Evolutionary conservation across 1,139 yeast genomes (phyloP), one percentile per base, ranked within the genome.

Genomic region (Blastobotrys buckinghamii): DNA sequence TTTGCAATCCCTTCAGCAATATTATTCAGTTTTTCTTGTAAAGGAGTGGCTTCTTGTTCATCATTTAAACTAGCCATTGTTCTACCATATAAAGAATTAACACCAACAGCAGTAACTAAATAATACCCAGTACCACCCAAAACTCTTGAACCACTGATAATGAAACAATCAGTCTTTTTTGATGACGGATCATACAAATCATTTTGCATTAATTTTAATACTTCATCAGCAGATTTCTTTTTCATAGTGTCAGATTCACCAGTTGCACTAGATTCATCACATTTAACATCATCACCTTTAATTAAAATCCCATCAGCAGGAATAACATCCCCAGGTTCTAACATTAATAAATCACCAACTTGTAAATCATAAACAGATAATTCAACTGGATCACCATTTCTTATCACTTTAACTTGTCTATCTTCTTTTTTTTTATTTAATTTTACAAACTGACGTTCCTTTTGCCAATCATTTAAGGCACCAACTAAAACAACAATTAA

Each of bases 1-100:
- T 87, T 88, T 33, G 97, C 92, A 54, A 94, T 92, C 19, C 94
- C 95, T 63, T 84, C 95, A 1, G 98, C 97, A 55, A 94, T 77
- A 51, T 74, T 72, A 61, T 86, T 83, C 54, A 94, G 76, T 60
- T 96, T 81, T 51, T 74, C 82, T 62, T 90, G 97, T 63, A 94
- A 70, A 1, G 98, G 98, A 5, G 99, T 94, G 24, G 78, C 77
- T 63, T 90, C 96, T 2, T 82, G 71, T 45, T 76, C 78, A 50
- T 77, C 77, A 34, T 58, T 54, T 49, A 94, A 71, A 29, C 95
- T 79, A 68, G 82, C 71, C 90, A 92, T 82, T 8, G 95, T 90
- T 62, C 89, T 80, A 26, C 98, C 99, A 65, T 89, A 87, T 64
- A 89, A 78, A 5, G 97, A 90, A 67, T 90, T 74, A 10, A 72